These are phyloP conservation scores for Nyctanthes arbortristis DNA, from an alignment of 257 asterid genomes.

Conservation along the genomic window DNA sequence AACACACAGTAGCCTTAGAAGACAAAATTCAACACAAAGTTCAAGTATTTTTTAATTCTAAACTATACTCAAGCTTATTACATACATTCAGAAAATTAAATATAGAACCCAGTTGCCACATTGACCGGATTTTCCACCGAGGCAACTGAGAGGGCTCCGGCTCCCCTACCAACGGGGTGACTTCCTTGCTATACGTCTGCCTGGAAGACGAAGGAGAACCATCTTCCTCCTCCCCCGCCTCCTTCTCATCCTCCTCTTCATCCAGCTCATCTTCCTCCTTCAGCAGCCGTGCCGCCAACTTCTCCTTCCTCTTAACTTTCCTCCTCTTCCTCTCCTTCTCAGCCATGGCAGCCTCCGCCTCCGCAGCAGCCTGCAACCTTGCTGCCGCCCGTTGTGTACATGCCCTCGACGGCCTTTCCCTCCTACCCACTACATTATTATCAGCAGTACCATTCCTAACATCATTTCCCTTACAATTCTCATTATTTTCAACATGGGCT, in stretches of 20 bases:
- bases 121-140: slow-evolving; percentile 81
- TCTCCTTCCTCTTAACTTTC: slow-evolving; percentile 52
- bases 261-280: slow-evolving; percentile 70
- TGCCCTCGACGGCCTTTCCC: slow-evolving; percentile 96
- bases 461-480: slow-evolving; percentile 26
- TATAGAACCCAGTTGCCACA: slow-evolving; percentile 98
- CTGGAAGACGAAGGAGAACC: slow-evolving; percentile 40
- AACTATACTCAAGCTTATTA: slow-evolving; percentile 8
- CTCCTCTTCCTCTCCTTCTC: slow-evolving; percentile 64
- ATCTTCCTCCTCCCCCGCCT: slow-evolving; percentile 34
- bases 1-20: slow-evolving; percentile 23
- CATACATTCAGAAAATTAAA: slow-evolving; percentile 92
- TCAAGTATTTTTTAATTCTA: slow-evolving; percentile 10
- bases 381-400: slow-evolving; percentile 91
- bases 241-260: slow-evolving; percentile 34
- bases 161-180: slow-evolving; percentile 78
- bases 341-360: slow-evolving; percentile 68
- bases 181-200: slow-evolving; percentile 52
- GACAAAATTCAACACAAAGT: slow-evolving; percentile 22
- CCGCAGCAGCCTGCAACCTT: slow-evolving; percentile 80
- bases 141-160: slow-evolving; percentile 88
- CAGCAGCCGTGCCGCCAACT: slow-evolving; percentile 50
- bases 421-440: slow-evolving; percentile 45
- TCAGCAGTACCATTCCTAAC: slow-evolving; percentile 25
- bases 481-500: slow-evolving; percentile 28